These are phyloP conservation scores for Penicillium sp. DNA, from an alignment of 2,329 filamentous ascomycete genomes.

Conservation along the genomic window DNA sequence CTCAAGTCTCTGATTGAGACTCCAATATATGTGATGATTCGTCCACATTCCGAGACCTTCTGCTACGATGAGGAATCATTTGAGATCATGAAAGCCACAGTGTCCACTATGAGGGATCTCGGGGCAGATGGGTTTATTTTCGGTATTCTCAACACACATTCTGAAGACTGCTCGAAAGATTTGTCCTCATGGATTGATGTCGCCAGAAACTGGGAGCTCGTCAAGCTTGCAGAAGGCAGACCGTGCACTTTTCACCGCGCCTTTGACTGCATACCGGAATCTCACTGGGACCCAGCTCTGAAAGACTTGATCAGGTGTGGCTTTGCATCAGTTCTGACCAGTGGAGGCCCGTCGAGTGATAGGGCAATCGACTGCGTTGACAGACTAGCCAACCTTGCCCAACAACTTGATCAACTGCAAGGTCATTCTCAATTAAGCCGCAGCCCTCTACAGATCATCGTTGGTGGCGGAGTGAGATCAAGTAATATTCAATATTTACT, in stretches of 20 bases:
- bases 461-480: slow-evolving; percentile 48
- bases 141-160: slow-evolving; percentile 41
- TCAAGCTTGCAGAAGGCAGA: slow-evolving; percentile 40
- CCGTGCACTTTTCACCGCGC: slow-evolving; percentile 57
- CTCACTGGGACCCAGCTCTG: slow-evolving; percentile 23
- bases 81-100: slow-evolving; percentile 42
- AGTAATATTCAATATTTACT: slow-evolving; percentile 23
- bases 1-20: slow-evolving; percentile 29
- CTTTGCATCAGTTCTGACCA: slow-evolving; percentile 50
- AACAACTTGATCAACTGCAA: slow-evolving; percentile 4
- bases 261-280: slow-evolving; percentile 45
- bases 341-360: slow-evolving; percentile 39
- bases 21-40: slow-evolving; percentile 55
- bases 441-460: slow-evolving; percentile 42
- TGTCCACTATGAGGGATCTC: slow-evolving; percentile 35
- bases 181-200: slow-evolving; percentile 37
- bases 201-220: slow-evolving; percentile 41
- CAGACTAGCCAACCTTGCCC: slow-evolving; percentile 28
- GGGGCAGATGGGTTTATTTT: slow-evolving; percentile 53
- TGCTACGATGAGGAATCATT: slow-evolving; percentile 44
- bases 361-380: slow-evolving; percentile 37
- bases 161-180: neutral
- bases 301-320: slow-evolving; percentile 43
- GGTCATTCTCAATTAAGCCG: neutral
- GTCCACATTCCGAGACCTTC: slow-evolving; percentile 50